phyloP scores from a whole-genome alignment of 768 basidiomycete species.

The Xerocomellus amylosporus region DNA sequence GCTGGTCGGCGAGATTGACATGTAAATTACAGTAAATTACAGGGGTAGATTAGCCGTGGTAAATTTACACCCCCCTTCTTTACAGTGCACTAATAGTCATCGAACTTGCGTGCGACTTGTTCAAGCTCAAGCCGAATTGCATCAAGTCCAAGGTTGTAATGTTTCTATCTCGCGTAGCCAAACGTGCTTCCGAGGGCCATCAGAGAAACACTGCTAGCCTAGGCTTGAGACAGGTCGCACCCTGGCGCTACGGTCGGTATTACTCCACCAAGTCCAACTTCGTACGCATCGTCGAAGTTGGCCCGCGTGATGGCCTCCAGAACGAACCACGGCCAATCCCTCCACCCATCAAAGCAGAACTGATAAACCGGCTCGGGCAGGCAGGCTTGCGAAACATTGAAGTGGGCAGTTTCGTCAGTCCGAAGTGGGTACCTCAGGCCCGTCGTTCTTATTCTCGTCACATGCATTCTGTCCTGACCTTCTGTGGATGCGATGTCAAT shows the following conservation, averaged over 20 bases:
- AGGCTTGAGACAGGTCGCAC: neutral
- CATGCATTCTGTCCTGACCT: neutral
- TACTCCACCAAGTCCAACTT: constrained; percentile 18
- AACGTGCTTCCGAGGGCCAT: neutral
- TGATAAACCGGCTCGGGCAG: constrained; percentile 68
- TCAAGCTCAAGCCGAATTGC: neutral
- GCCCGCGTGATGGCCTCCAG: constrained; percentile 88
- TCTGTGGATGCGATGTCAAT: neutral
- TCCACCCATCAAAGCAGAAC: constrained; percentile 70
- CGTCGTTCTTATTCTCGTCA: constrained; percentile 4
- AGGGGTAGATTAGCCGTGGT: too few species aligned
- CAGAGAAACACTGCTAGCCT: neutral
- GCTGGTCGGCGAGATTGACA: too few species aligned
- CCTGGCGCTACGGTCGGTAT: neutral
- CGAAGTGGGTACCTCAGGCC: constrained; percentile 91
- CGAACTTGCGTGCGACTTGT: neutral
- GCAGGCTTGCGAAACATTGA: constrained; percentile 75
- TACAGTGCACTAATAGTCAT: too few species aligned
- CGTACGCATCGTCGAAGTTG: constrained; percentile 76
- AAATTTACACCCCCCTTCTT: too few species aligned
- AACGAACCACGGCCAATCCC: constrained; percentile 78
- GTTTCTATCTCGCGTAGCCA: constrained; percentile 8
- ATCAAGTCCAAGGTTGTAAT: neutral
- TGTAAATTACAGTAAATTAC: too few species aligned
- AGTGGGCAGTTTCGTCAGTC: constrained; percentile 87